A percentile compares a stretch with the other conserved stretches of the same genome.
Conservation (phyloP, 1,284 basidiomycete genomes). For the Trametes polyzona region DNA sequence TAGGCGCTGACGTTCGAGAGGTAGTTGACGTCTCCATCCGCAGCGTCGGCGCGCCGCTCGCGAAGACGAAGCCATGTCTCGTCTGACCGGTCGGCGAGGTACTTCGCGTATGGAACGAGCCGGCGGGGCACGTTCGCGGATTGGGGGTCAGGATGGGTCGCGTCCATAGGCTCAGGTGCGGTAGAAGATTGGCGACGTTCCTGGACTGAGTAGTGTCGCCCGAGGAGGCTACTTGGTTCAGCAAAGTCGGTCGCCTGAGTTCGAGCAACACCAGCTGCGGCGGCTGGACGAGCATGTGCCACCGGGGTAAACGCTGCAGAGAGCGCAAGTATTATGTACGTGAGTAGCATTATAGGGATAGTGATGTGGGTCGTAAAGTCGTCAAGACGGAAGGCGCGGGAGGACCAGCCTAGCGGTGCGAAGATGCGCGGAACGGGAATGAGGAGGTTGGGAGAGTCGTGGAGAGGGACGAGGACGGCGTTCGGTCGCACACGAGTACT, state of each 20-base stretch:
- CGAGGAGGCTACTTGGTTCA: constrained; percentile 23
- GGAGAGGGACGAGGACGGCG: not conserved
- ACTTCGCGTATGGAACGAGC: constrained; percentile 17
- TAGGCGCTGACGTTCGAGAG: constrained; percentile 21
- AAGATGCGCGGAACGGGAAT: not conserved
- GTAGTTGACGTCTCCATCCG: constrained; percentile 8
- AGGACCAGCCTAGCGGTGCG: constrained; percentile 20
- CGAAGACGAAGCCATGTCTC: constrained; percentile 11
- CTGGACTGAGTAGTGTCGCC: constrained; percentile 25
- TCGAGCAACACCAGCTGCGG: not conserved
- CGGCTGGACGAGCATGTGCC: constrained; percentile 8
- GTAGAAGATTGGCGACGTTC: constrained; percentile 10
- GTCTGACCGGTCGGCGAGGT: constrained; percentile 20
- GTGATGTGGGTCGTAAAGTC: constrained; percentile 5
- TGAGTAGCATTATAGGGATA: constrained; percentile 17
- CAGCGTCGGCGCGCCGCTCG: constrained; percentile 9
- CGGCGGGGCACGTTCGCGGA: constrained; percentile 5
- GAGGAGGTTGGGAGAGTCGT: not conserved
- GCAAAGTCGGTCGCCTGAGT: not conserved
- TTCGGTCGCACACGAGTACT: constrained; percentile 6
- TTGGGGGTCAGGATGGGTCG: not conserved
- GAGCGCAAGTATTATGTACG: constrained; percentile 21
- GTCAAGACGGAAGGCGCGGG: constrained; percentile 2
- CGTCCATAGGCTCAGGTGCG: not conserved
- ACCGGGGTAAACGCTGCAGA: constrained; percentile 13